phyloP scores from a whole-genome alignment of 2,329 filamentous ascomycete species.

The Colletotrichum noveboracense region DNA sequence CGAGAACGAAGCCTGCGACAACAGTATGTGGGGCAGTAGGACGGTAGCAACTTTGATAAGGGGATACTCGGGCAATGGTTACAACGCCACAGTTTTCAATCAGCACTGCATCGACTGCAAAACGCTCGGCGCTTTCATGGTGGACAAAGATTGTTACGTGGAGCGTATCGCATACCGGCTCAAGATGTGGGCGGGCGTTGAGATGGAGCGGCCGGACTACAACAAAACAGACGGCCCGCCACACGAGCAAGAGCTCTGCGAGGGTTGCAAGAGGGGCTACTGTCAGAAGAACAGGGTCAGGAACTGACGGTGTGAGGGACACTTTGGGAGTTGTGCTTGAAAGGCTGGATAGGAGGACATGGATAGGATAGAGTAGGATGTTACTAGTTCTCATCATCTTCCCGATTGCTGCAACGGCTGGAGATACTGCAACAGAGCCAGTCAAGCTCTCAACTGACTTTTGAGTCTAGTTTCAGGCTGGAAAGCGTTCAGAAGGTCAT shows the following conservation, averaged over 20 bases:
- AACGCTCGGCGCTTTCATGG: conserved; percentile 25
- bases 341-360: background rate
- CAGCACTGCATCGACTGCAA: conserved; percentile 39
- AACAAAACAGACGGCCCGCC: conserved; percentile 1
- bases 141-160: conserved; percentile 35
- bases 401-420: no score
- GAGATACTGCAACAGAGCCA: no score
- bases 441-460: no score
- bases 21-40: conserved; percentile 35
- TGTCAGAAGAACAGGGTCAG: conserved; percentile 25
- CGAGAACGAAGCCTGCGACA: conserved; percentile 27
- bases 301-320: background rate
- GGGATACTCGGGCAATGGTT: conserved; percentile 29
- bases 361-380: background rate
- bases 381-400: background rate
- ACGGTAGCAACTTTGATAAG: conserved; percentile 38
- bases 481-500: no score
- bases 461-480: no score
- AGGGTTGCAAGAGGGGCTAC: conserved; percentile 39
- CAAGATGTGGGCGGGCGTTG: conserved; percentile 38
- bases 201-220: conserved; percentile 16
- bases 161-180: conserved; percentile 40
- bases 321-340: background rate
- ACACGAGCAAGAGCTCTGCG: conserved; percentile 34
- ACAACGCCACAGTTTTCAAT: conserved; percentile 41